A percentile compares a stretch with the other conserved stretches of the same genome.
Evolutionary conservation across 1,284 basidiomycete genomes (phyloP).

Genomic region (Ganoderma resinaceum): DNA sequence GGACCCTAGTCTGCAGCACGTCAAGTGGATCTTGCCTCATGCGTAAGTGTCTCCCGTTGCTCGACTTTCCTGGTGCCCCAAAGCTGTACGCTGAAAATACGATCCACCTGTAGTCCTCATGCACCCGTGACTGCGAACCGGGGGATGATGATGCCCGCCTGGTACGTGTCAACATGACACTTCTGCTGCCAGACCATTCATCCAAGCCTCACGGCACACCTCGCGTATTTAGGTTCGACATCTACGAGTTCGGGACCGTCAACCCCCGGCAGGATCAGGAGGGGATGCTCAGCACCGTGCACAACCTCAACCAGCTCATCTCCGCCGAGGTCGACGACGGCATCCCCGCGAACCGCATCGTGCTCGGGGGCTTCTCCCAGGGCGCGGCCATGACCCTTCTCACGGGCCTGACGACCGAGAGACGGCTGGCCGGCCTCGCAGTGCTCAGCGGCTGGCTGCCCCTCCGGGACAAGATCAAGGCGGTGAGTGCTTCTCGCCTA

Average conservation of each 20-base stretch:
- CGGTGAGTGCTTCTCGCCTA: slow-evolving; percentile 49
- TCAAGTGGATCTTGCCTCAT: slow-evolving; percentile 87
- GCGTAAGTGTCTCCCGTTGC: slow-evolving; percentile 54
- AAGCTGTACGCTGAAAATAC: background rate
- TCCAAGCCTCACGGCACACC: slow-evolving; percentile 14
- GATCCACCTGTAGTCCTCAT: slow-evolving; percentile 48
- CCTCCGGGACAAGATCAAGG: slow-evolving; percentile 66
- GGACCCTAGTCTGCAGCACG: slow-evolving; percentile 64
- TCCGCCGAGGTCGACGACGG: slow-evolving; percentile 77
- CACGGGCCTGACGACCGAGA: slow-evolving; percentile 71
- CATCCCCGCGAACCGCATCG: slow-evolving; percentile 68
- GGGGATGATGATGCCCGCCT: slow-evolving; percentile 74
- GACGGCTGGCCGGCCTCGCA: slow-evolving; percentile 77
- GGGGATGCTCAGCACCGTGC: slow-evolving; percentile 73
- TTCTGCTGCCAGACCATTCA: slow-evolving; percentile 1
- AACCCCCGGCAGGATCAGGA: slow-evolving; percentile 70
- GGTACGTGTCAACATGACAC: slow-evolving; percentile 49
- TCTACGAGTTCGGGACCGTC: slow-evolving; percentile 69
- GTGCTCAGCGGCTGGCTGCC: slow-evolving; percentile 83
- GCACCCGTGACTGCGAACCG: slow-evolving; percentile 73
- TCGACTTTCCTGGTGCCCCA: background rate
- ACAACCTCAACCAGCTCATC: slow-evolving; percentile 73
- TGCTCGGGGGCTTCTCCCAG: slow-evolving; percentile 91
- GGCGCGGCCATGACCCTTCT: slow-evolving; percentile 84
- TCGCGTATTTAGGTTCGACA: slow-evolving; percentile 71